Conservation (phyloP, 73 alveolate genomes). For the Diophrys sp. region DNA sequence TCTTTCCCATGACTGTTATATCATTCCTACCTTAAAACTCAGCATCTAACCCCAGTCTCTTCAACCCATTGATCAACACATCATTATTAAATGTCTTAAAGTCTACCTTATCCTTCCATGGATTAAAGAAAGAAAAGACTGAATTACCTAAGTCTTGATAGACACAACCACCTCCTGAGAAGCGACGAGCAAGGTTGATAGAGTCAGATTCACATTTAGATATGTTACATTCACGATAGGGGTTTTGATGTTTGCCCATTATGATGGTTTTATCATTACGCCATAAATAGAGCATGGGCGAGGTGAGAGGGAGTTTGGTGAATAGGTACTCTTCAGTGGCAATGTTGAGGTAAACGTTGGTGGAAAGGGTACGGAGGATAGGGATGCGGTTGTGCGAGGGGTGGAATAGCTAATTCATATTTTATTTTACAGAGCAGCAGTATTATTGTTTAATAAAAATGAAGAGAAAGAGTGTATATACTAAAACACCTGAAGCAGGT, state of each 20-base stretch:
- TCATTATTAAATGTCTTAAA: constrained; percentile 80
- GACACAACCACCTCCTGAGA: constrained; percentile 96
- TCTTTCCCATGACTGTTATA: constrained; percentile 70
- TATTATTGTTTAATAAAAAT: no score
- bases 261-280: constrained; percentile 79
- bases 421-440: no score
- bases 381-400: no score
- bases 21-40: constrained; percentile 90
- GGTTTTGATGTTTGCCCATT: constrained; percentile 92
- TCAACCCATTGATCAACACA: constrained; percentile 62
- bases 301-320: constrained; percentile 24
- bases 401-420: no score
- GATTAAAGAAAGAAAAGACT: constrained; percentile 79
- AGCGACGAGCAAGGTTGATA: constrained; percentile 57
- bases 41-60: constrained; percentile 59
- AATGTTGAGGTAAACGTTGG: constrained; percentile 43
- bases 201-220: constrained; percentile 60
- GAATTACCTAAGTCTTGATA: constrained; percentile 84
- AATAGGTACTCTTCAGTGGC: constrained; percentile 70
- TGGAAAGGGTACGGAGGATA: constrained; percentile 6
- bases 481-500: constrained; percentile 1
- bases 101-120: constrained; percentile 55
- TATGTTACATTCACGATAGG: constrained; percentile 90
- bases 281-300: constrained; percentile 77
- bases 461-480: neutral